Conservation (phyloP, 2,329 filamentous ascomycete species). For the Colletotrichum phormii region DNA sequence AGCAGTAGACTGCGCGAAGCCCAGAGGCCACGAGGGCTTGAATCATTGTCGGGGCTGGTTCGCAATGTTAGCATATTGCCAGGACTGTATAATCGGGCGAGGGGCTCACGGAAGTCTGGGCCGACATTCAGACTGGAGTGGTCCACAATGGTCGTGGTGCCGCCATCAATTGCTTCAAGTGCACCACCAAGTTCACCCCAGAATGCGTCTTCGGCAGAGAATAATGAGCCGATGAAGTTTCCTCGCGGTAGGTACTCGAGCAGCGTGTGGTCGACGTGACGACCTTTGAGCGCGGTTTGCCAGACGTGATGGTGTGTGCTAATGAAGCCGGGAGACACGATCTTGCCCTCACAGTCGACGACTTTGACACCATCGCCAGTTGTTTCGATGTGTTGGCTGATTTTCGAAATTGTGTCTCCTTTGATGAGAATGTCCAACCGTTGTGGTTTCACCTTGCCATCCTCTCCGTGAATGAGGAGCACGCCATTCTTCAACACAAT, state of each 20-base stretch:
- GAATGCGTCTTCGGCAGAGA: slow-evolving; percentile 53
- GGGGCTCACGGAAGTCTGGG: slow-evolving; percentile 13
- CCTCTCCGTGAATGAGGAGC: slow-evolving; percentile 17
- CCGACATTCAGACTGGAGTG: slow-evolving; percentile 34
- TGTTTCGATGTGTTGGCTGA: slow-evolving; percentile 50
- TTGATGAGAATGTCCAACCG: background rate
- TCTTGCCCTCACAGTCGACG: slow-evolving; percentile 53
- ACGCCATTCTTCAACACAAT: slow-evolving; percentile 3
- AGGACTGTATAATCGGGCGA: no score
- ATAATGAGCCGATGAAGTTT: slow-evolving; percentile 42
- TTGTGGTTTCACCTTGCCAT: background rate
- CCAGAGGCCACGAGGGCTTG: slow-evolving; percentile 53
- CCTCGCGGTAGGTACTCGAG: slow-evolving; percentile 41
- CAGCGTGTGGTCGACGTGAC: slow-evolving; percentile 40
- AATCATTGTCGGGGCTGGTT: slow-evolving; percentile 46
- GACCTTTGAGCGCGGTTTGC: slow-evolving; percentile 50
- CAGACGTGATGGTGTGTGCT: slow-evolving; percentile 59
- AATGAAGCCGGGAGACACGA: slow-evolving; percentile 55
- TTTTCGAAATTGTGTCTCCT: slow-evolving; percentile 36
- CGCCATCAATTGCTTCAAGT: slow-evolving; percentile 53
- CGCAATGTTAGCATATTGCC: background rate
- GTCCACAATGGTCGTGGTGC: slow-evolving; percentile 51
- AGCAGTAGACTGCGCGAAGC: slow-evolving; percentile 58
- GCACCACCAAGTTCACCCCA: slow-evolving; percentile 56
- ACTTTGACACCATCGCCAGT: slow-evolving; percentile 44